These are phyloP conservation scores for Zygosaccharomyces sapae DNA, from an alignment of 1,139 yeast species.

Conservation along the genomic window DNA sequence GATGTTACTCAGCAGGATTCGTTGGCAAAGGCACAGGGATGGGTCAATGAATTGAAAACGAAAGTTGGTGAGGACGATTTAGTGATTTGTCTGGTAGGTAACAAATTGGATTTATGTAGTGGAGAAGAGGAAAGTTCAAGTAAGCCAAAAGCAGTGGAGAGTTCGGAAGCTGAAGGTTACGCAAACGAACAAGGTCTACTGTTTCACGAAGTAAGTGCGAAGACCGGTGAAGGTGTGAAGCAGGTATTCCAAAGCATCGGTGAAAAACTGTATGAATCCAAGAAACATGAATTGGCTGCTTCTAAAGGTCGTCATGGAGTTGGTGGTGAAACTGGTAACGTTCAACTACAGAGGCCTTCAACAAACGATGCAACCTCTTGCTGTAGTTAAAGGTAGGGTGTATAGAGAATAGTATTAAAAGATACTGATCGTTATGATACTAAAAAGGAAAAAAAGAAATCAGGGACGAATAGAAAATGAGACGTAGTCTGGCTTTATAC, in stretches of 20 bases:
- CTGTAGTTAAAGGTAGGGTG: slow-evolving; percentile 27
- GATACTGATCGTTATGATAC: background rate
- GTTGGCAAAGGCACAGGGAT: slow-evolving; percentile 81
- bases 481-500: slow-evolving; percentile 5
- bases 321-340: slow-evolving; percentile 27
- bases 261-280: slow-evolving; percentile 44
- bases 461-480: no score
- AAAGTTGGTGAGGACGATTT: slow-evolving; percentile 74
- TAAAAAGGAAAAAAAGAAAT: background rate
- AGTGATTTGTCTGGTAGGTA: slow-evolving; percentile 81
- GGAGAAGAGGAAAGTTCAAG: slow-evolving; percentile 33
- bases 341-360: slow-evolving; percentile 45
- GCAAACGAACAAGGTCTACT: slow-evolving; percentile 73
- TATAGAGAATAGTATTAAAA: background rate
- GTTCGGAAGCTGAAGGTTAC: slow-evolving; percentile 51
- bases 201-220: slow-evolving; percentile 92
- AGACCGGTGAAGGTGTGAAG: slow-evolving; percentile 76
- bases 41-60: slow-evolving; percentile 93
- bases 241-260: slow-evolving; percentile 83
- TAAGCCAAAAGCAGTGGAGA: slow-evolving; percentile 47
- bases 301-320: slow-evolving; percentile 25
- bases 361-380: slow-evolving; percentile 44
- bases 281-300: slow-evolving; percentile 27
- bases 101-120: slow-evolving; percentile 62
- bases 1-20: slow-evolving; percentile 69